These are phyloP conservation scores for Neofusicoccum ribis DNA, from an alignment of 2,329 filamentous ascomycete species.

Conservation along the genomic window DNA sequence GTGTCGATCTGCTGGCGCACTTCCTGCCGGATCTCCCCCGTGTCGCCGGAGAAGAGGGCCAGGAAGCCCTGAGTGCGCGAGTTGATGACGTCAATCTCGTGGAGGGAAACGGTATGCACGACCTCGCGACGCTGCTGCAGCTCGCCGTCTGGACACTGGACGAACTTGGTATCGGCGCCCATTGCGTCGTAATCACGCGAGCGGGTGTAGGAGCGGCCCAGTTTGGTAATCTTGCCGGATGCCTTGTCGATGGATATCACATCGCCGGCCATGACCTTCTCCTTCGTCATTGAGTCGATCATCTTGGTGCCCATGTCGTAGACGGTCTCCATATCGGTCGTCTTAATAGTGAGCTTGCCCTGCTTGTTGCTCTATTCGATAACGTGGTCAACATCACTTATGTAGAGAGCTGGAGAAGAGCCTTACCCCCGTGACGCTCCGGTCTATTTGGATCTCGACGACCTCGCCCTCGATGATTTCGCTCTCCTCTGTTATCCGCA, in stretches of 20 bases:
- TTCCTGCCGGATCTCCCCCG: conserved; percentile 94
- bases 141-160: conserved; percentile 96
- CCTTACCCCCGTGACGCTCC: conserved; percentile 84
- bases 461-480: conserved; percentile 99
- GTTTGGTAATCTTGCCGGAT: conserved; percentile 95
- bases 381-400: not conserved
- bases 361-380: conserved; percentile 80
- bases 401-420: not conserved
- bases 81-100: conserved; percentile 99
- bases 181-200: conserved; percentile 98
- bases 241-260: conserved; percentile 99
- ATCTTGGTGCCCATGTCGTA: conserved; percentile 99
- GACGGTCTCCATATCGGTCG: conserved; percentile 98
- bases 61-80: conserved; percentile 97
- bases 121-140: conserved; percentile 96
- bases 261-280: conserved; percentile 97
- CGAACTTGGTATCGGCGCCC: conserved; percentile 96
- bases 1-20: conserved; percentile 99
- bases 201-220: conserved; percentile 90
- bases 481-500: conserved; percentile 97
- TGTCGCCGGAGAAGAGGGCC: conserved; percentile 95
- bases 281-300: conserved; percentile 99
- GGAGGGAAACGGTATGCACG: conserved; percentile 91
- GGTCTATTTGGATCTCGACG: conserved; percentile 96
- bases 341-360: conserved; percentile 99